phyloP scores from a whole-genome alignment of 202 grass and related monocot genomes.

The Saccharum hybrid region DNA sequence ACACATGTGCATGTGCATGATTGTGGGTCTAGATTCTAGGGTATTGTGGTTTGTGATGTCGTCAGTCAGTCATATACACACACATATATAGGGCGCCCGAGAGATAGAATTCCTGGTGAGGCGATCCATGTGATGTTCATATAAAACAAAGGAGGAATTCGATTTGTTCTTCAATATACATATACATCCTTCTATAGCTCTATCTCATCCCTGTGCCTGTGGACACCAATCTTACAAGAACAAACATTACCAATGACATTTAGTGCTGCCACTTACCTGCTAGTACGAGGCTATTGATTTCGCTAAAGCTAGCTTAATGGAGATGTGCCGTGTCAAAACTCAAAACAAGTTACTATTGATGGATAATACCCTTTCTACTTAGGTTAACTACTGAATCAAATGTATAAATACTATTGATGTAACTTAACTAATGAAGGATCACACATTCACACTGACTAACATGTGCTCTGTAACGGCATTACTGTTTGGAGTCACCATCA shows the following conservation, averaged over 20 bases:
- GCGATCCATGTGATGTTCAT: slow-evolving; percentile 47
- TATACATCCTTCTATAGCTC: background rate
- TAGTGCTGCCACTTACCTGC: background rate
- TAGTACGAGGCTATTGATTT: background rate
- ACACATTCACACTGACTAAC: too few relatives aligned
- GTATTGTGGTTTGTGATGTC: slow-evolving; percentile 26
- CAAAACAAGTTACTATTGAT: background rate
- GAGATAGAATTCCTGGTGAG: slow-evolving; percentile 55
- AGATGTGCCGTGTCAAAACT: background rate
- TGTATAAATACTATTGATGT: too few relatives aligned
- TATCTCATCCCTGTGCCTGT: background rate
- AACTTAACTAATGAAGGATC: too few relatives aligned
- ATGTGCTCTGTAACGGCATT: too few relatives aligned
- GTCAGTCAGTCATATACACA: background rate
- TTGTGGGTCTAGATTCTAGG: slow-evolving; percentile 31
- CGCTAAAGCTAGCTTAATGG: background rate
- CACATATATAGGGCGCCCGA: slow-evolving; percentile 35
- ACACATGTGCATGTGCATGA: slow-evolving; percentile 2
- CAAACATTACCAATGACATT: too few relatives aligned
- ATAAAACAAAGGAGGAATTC: slow-evolving; percentile 33
- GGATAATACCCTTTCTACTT: too few relatives aligned
- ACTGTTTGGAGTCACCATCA: too few relatives aligned
- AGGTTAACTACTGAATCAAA: too few relatives aligned
- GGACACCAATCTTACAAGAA: background rate
- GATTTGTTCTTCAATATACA: slow-evolving; percentile 48